These are phyloP conservation scores for Geosmithia morbida DNA, from an alignment of 2,329 filamentous ascomycete species.

Conservation along the genomic window DNA sequence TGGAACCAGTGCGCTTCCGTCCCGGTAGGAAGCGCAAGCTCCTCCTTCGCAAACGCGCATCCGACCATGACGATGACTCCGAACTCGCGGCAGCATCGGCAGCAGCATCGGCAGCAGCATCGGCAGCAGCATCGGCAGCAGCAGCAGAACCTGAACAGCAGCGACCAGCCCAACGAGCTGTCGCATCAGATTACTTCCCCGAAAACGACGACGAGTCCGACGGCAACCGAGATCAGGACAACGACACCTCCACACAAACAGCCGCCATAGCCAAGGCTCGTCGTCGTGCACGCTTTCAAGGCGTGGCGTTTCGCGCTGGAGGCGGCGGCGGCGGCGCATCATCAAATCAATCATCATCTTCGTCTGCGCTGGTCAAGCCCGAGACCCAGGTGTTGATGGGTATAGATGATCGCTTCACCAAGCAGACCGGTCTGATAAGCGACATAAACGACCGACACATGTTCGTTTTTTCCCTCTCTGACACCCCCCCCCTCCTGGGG, in stretches of 20 bases:
- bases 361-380: slow-evolving; percentile 16
- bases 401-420: slow-evolving; percentile 44
- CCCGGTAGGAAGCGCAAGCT: slow-evolving; percentile 44
- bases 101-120: not conserved
- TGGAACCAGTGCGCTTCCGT: slow-evolving; percentile 34
- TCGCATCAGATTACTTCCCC: slow-evolving; percentile 2
- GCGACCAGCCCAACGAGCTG: not conserved
- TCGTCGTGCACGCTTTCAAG: slow-evolving; percentile 36
- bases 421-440: slow-evolving; percentile 54
- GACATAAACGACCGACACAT: slow-evolving; percentile 62
- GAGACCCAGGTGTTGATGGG: slow-evolving; percentile 13
- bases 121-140: not conserved
- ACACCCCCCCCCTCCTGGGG: too few relatives aligned
- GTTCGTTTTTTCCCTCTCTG: slow-evolving; percentile 44
- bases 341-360: slow-evolving; percentile 8
- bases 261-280: slow-evolving; percentile 8
- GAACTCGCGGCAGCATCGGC: not conserved
- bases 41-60: slow-evolving; percentile 39
- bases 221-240: slow-evolving; percentile 11
- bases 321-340: slow-evolving; percentile 6
- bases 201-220: slow-evolving; percentile 2
- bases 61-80: slow-evolving; percentile 3
- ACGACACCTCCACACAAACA: slow-evolving; percentile 29
- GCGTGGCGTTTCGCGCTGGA: slow-evolving; percentile 38
- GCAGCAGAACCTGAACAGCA: not conserved